Base-by-base conservation (phyloP, 2,329 filamentous ascomycete species). In the Aspergillus sp. region DNA sequence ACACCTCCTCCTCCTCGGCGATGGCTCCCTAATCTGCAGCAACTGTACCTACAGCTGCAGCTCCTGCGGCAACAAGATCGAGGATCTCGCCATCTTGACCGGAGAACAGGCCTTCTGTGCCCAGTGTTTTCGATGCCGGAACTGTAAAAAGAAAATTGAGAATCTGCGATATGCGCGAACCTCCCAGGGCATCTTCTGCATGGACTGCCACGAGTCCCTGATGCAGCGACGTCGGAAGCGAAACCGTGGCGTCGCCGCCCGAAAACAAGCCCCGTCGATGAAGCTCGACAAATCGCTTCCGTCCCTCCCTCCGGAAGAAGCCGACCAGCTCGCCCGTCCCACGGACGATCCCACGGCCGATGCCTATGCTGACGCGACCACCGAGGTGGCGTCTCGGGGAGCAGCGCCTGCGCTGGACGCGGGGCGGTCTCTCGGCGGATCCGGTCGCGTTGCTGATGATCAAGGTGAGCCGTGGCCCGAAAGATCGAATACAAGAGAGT, bases 21-120 rank as follows among this genome's bases (percentile, higher is more conserved):
- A 99, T 76, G 94, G 94, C 60, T 97, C 93, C 16, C 85, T 99
- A 61, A 97, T 99, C 64, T 99, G 94, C 81, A 97, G 96, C 78
- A 96, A 97, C 75, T 99, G 94, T 78, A 97, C 94, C 49, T 99
- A 99, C 74, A 97, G 92, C 80, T 99, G 94, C 79, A 96, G 87
- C 73, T 92, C 92, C 49, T 99, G 94, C 74, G 86, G 87, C 54
- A 93, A 96, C 78, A 99, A 99, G 79, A 99, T 99, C 62, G 94
- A 99, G 71, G 94, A 99, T 70, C 81, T 97, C 57, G 94, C 94
- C 58, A 99, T 99, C 71, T 80, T 99, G 61, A 99, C 94, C 0
- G 94, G 94, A 59, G 94, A 99, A 67, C 93, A 99, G 76, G 94
- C 94, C 42, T 99, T 97, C 71, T 99, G 94, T 75, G 91, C 92